A percentile compares a stretch with the other conserved stretches of the same genome.
These are phyloP conservation scores for Hortaea werneckii DNA, from an alignment of 2,329 filamentous ascomycete genomes.

Conservation along the genomic window DNA sequence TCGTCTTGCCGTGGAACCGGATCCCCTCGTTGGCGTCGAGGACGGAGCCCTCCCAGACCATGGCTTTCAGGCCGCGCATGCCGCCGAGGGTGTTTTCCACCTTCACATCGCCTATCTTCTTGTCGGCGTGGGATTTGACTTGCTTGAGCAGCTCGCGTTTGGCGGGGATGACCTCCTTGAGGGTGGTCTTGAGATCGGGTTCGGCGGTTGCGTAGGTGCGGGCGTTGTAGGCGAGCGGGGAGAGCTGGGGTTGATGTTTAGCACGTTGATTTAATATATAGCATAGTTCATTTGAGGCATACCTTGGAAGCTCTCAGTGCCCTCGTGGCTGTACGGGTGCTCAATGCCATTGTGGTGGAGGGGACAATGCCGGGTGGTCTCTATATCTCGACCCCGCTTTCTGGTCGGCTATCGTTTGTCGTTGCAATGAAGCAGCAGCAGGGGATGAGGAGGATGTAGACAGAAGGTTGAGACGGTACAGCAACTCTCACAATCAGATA, in stretches of 20 bases:
- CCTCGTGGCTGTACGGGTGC: conserved; percentile 50
- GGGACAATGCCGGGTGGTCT: too few relatives aligned
- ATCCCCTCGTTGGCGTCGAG: conserved; percentile 96
- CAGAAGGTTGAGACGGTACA: too few relatives aligned
- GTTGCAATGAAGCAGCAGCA: too few relatives aligned
- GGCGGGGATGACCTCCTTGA: conserved; percentile 74
- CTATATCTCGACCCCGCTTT: conserved; percentile 1
- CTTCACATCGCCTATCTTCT: conserved; percentile 84
- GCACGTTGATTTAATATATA: not conserved
- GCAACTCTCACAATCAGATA: too few relatives aligned
- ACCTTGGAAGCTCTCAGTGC: conserved; percentile 57
- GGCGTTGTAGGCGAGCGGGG: conserved; percentile 12
- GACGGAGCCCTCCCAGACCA: conserved; percentile 98
- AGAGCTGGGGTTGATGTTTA: conserved; percentile 13
- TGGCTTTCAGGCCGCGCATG: conserved; percentile 90
- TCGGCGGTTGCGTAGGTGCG: conserved; percentile 66
- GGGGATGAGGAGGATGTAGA: too few relatives aligned
- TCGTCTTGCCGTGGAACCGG: conserved; percentile 93
- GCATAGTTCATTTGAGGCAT: conserved; percentile 8
- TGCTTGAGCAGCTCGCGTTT: conserved; percentile 91
- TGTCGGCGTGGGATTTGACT: conserved; percentile 75
- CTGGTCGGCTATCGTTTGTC: too few relatives aligned
- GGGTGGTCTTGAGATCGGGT: conserved; percentile 78
- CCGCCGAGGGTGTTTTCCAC: conserved; percentile 89
- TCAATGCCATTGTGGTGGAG: conserved; percentile 48